phyloP scores from a whole-genome alignment of 176 grass and related monocot genomes.

The Oryza glumipatula region DNA sequence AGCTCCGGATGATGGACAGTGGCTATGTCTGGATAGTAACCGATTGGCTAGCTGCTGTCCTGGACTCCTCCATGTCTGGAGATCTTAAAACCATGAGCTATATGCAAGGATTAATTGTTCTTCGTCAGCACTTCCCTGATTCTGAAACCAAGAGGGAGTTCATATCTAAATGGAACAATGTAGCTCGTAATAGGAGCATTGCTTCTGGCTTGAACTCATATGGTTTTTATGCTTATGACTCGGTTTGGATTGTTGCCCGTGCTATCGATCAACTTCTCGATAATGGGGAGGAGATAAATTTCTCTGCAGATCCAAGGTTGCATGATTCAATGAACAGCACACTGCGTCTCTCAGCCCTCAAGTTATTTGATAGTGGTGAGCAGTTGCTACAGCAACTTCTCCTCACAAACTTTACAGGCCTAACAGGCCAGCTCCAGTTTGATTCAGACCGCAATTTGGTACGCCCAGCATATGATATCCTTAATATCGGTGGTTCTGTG shows the following conservation, averaged over 20 bases:
- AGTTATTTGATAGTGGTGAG: constrained; percentile 66
- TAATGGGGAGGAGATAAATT: constrained; percentile 52
- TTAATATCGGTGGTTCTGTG: constrained; percentile 57
- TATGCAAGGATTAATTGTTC: constrained; percentile 75
- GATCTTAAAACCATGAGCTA: constrained; percentile 46
- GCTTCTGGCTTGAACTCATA: constrained; percentile 63
- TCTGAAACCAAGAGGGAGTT: constrained; percentile 64
- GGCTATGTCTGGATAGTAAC: constrained; percentile 94
- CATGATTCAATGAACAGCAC: constrained; percentile 57
- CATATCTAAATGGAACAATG: constrained; percentile 65
- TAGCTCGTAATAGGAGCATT: constrained; percentile 44
- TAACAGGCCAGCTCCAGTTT: constrained; percentile 69
- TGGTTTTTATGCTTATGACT: constrained; percentile 84
- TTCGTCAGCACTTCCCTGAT: constrained; percentile 68
- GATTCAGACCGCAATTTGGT: constrained; percentile 61
- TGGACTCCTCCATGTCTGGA: constrained; percentile 57
- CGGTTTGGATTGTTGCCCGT: constrained; percentile 73
- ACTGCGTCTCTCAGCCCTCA: constrained; percentile 60
- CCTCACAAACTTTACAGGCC: constrained; percentile 71
- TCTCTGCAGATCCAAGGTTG: constrained; percentile 67
- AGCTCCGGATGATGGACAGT: constrained; percentile 57
- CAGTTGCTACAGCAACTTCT: constrained; percentile 67
- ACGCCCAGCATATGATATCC: constrained; percentile 70
- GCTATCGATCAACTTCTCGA: constrained; percentile 66
- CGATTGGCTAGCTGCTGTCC: constrained; percentile 80